phyloP scores from a whole-genome alignment of 2,329 filamentous ascomycete genomes.

The Leptographium galeiforme region DNA sequence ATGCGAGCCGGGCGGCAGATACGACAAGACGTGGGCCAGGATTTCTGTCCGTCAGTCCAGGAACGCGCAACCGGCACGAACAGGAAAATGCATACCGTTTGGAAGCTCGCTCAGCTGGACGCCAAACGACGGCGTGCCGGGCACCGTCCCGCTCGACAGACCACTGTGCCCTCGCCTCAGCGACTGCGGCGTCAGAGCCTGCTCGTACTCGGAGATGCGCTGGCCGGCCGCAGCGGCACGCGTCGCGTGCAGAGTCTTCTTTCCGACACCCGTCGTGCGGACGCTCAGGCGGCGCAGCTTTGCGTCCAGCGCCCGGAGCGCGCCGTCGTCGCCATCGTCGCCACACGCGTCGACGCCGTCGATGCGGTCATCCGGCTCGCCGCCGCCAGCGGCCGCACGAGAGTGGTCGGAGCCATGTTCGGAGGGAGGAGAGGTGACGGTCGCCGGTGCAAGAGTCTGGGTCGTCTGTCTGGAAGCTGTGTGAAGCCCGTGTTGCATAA shows the following conservation, averaged over 20 bases:
- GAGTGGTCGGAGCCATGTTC: constrained; percentile 45
- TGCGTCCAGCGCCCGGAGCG: constrained; percentile 32
- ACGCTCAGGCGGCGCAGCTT: constrained; percentile 39
- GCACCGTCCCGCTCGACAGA: not conserved
- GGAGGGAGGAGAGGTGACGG: constrained; percentile 19
- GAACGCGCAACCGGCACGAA: too few species aligned
- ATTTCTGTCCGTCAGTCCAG: constrained; percentile 60
- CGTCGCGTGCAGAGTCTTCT: not conserved
- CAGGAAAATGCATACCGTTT: constrained; percentile 75
- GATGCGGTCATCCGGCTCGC: not conserved
- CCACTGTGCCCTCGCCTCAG: constrained; percentile 20
- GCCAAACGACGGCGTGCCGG: constrained; percentile 18
- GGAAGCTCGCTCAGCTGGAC: constrained; percentile 48
- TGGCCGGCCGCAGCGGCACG: constrained; percentile 29
- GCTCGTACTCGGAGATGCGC: constrained; percentile 48
- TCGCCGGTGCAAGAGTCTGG: constrained; percentile 21
- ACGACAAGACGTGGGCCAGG: constrained; percentile 78
- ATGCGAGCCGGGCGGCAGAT: constrained; percentile 75
- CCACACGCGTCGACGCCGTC: constrained; percentile 14
- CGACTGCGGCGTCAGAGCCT: constrained; percentile 35
- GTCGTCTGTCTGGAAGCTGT: constrained; percentile 30
- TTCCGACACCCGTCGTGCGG: not conserved
- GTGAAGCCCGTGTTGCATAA: constrained; percentile 49
- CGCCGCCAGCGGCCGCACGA: constrained; percentile 19
- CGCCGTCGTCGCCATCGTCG: constrained; percentile 18